These are phyloP conservation scores for Boletus patriciae DNA, from an alignment of 768 basidiomycete species.

Conservation along the genomic window DNA sequence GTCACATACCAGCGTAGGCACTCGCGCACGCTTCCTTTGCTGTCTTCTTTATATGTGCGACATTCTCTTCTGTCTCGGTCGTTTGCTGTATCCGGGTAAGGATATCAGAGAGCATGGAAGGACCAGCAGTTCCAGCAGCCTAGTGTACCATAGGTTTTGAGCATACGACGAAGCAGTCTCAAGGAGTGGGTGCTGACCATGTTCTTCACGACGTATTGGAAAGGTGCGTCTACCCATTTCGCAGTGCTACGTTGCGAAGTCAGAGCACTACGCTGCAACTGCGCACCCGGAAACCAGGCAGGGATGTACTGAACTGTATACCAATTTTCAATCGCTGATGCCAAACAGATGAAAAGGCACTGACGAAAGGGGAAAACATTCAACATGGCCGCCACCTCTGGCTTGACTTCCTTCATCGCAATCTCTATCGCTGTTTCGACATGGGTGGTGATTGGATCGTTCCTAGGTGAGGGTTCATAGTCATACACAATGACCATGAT, in stretches of 20 bases:
- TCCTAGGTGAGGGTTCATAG: neutral
- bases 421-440: slow-evolving; percentile 14
- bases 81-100: slow-evolving; percentile 1
- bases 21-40: slow-evolving; percentile 9
- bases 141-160: neutral
- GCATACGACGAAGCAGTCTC: neutral
- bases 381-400: slow-evolving; percentile 9
- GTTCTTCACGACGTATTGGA: slow-evolving; percentile 7
- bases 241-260: neutral
- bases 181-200: slow-evolving; percentile 3
- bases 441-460: slow-evolving; percentile 11
- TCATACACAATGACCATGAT: slow-evolving; percentile 15
- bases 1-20: slow-evolving; percentile 14
- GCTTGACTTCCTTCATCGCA: slow-evolving; percentile 4
- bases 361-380: slow-evolving; percentile 5
- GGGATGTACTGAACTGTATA: slow-evolving; percentile 5
- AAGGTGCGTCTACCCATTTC: slow-evolving; percentile 10
- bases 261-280: slow-evolving; percentile 5
- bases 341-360: neutral
- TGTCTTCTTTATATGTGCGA: neutral
- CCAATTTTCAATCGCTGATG: neutral
- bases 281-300: slow-evolving; percentile 13
- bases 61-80: neutral
- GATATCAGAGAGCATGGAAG: slow-evolving; percentile 14
- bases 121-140: slow-evolving; percentile 11